Evolutionary conservation across 257 asterid genomes (phyloP).

Genomic region (Cynanchum wilfordii): DNA sequence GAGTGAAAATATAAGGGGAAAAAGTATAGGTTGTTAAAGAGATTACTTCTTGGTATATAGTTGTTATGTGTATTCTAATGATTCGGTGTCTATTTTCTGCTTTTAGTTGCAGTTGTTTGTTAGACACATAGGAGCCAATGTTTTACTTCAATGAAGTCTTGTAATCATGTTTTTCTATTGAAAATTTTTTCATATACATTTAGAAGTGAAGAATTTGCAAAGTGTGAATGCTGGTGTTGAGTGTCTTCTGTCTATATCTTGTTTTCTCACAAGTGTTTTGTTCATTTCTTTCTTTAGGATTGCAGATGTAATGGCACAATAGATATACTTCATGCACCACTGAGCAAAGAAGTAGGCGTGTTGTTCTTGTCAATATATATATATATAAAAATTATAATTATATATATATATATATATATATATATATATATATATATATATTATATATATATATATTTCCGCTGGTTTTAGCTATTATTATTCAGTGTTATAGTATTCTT

Average conservation of each 20-base stretch:
- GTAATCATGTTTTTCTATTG: background rate
- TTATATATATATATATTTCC: too few relatives aligned
- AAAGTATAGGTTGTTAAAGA: too few relatives aligned
- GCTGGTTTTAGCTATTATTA: background rate
- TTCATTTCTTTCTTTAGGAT: slow-evolving; percentile 5
- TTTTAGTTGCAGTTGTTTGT: background rate
- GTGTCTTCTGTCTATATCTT: background rate
- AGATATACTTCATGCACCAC: background rate
- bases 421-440: too few relatives aligned
- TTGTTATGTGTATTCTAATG: background rate
- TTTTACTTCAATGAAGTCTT: background rate
- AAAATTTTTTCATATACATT: background rate
- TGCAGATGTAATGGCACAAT: slow-evolving; percentile 2
- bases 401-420: too few relatives aligned
- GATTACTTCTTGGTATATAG: background rate
- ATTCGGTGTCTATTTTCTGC: background rate
- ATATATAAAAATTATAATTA: too few relatives aligned
- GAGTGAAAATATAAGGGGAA: background rate
- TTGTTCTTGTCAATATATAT: background rate
- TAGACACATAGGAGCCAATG: background rate
- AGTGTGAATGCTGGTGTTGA: background rate
- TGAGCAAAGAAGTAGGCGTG: background rate
- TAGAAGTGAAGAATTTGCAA: background rate
- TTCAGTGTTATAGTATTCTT: background rate
- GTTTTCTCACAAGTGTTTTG: background rate